Conservation (phyloP, 805 yeast species). For the Candida easanensis region DNA sequence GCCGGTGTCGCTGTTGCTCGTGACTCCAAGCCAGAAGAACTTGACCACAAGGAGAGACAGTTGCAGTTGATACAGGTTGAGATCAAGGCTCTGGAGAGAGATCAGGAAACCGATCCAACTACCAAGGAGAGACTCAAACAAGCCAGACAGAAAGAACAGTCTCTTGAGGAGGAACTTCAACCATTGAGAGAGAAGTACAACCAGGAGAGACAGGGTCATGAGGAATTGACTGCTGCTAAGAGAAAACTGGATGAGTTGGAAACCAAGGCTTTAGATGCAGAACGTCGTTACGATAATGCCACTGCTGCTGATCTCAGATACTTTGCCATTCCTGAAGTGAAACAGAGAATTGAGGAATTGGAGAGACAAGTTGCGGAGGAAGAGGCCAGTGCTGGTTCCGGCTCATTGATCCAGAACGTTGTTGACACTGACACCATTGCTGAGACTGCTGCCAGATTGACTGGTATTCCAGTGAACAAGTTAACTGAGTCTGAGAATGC, state of each 20-base stretch:
- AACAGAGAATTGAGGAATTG: conserved; percentile 67
- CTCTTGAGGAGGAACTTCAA: conserved; percentile 75
- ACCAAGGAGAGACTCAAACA: conserved; percentile 82
- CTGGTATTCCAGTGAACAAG: conserved; percentile 95
- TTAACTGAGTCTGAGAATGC: conserved; percentile 93
- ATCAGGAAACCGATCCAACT: conserved; percentile 75
- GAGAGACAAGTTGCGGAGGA: conserved; percentile 80
- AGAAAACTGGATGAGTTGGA: conserved; percentile 90
- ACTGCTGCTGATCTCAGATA: conserved; percentile 95
- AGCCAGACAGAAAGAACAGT: conserved; percentile 78
- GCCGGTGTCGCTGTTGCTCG: conserved; percentile 98
- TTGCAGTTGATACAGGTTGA: conserved; percentile 90
- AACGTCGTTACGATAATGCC: conserved; percentile 91
- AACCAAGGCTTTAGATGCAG: conserved; percentile 92
- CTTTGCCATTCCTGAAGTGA: conserved; percentile 94
- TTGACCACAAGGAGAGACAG: conserved; percentile 91
- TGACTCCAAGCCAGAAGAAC: conserved; percentile 96
- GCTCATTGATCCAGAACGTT: conserved; percentile 77
- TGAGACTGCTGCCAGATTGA: conserved; percentile 94
- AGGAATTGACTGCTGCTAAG: conserved; percentile 84
- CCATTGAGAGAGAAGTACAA: conserved; percentile 85
- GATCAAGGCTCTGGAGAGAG: conserved; percentile 95
- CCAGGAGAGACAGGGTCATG: conserved; percentile 88
- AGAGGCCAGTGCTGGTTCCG: conserved; percentile 55
- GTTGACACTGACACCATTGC: conserved; percentile 91